Percentiles rank a stretch among this genome's conserved stretches.
Evolutionary conservation across 106 monocot genomes (phyloP).

Genomic region (Allium sativum): DNA sequence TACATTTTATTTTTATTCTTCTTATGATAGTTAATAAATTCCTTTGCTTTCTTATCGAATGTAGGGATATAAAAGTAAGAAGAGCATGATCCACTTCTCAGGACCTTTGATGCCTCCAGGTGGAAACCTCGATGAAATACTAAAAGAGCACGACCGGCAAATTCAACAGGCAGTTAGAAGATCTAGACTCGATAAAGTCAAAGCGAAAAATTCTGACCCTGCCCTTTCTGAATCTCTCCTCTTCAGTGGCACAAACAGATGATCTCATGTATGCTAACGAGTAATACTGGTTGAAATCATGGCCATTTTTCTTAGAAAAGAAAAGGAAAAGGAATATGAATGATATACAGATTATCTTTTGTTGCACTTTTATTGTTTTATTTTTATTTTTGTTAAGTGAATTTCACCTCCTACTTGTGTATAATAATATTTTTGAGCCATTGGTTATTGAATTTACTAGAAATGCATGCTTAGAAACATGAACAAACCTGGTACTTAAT

Average conservation of each 20-base stretch:
- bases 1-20: neutral
- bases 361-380: no score
- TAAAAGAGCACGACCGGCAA: constrained; percentile 85
- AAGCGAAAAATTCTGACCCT: constrained; percentile 11
- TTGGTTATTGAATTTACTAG: neutral
- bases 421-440: constrained; percentile 3
- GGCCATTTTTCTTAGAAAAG: no score
- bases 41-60: neutral
- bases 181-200: constrained; percentile 47
- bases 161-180: constrained; percentile 74
- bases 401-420: constrained; percentile 4
- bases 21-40: neutral
- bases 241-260: neutral
- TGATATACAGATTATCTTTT: no score
- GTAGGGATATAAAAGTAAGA: constrained; percentile 45
- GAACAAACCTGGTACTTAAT: no score
- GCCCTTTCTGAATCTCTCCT: constrained; percentile 9
- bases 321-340: no score
- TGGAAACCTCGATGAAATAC: constrained; percentile 74
- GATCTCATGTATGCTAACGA: neutral
- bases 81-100: constrained; percentile 73
- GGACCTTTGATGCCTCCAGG: constrained; percentile 76
- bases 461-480: no score
- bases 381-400: neutral
- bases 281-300: no score